Base-by-base conservation (phyloP, 139 green algal species). In the Yamagishiella unicocca region DNA sequence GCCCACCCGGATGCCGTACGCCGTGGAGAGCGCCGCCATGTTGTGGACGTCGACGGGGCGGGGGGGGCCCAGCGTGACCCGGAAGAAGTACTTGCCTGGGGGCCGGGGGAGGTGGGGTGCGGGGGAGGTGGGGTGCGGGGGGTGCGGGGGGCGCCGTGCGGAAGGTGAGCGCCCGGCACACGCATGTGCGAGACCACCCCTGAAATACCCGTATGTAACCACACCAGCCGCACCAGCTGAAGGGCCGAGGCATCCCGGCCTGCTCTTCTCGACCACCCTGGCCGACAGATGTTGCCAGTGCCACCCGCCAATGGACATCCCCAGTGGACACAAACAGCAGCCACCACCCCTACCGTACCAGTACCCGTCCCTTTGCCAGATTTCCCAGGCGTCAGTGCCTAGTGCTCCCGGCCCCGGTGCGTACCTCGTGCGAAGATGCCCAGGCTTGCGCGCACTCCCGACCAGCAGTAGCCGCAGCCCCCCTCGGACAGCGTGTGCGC, bases 11-110 rank as follows among this genome's bases (percentile, higher is more conserved):
- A 75, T 35, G 7, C 66, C 77, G 53, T 53, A 80, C n/a, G 66
- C 53, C 7, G 87, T 90, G 53, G 9, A 25, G 42, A 90, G 43
- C 50, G 84, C 67, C 21, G 61, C 40, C n/a, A 42, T 90, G 71
- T 87, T 74, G 77, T 58, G 21, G 27, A 73, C 77, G 40, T 58
- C n/a, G n/a, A 84, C 77, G 17, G 25, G 55, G 55, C 55, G 55
- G 10, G 58, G 58, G 5, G 17, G 6, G 24, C 77, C 77, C 55
- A 84, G 3, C 50, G 77, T 84, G 38, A 84, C 58, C 7, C 77
- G 55, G 77, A 84, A 84, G 58, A 42, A 84, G 2, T 33, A 84
- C 38, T 58, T 55, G 38, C 77, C 77, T 84, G 72, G 12, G 61
- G n/a, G n/a, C n/a, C n/a, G n/a, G n/a, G n/a, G 19, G 25, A n/a